Base-by-base conservation (phyloP, 176 grass and related monocot genomes). In the Zea luxurians region DNA sequence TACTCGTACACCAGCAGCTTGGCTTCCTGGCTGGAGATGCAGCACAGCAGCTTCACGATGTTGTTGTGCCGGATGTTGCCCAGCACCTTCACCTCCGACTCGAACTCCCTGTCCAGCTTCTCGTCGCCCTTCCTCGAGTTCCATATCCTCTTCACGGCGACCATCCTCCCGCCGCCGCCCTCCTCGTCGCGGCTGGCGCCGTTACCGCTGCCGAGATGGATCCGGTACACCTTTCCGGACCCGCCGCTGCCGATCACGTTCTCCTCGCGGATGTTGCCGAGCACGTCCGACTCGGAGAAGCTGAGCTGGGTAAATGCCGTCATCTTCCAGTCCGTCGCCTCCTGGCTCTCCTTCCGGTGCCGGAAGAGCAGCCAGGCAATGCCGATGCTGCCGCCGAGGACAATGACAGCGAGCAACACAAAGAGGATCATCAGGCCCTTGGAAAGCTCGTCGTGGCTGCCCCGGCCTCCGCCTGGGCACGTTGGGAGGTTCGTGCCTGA, bases 31-130 rank as follows among this genome's bases (percentile, higher is more conserved):
- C 84, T 73, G 54, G 91, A 87, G 82, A 93, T 71, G 84, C 89
- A 93, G 78, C 91, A 97, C 1, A 93, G 82, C 57, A 97, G 84
- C 79, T 93, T 97, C 9, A 93, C 85, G 64, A 97, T 97, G 85
- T 93, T 97, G 55, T 49, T 84, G 82, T 97, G 94, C 63, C 87
- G 81, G 73, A 86, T 91, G 58, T 52, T 86, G 66, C 94, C 94
- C 13, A 97, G 80, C 53, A 93, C 92, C 63, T 84, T 63, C 46
- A 90, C 89, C 89, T 97, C 94, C 20, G 93, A 12, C 50, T 91
- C 75, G 67, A 97, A 97, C 84, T 88, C 84, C 82, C 80, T 88
- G 82, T 88, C 86, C 2, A 84, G 71, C 77, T 88, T 88, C 7
- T 66, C 61, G 6, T 85, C 82, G 4, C 87, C 27, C 78, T 85